Base-by-base conservation (phyloP, 495 filamentous ascomycete species). In the Articulospora tetracladia region DNA sequence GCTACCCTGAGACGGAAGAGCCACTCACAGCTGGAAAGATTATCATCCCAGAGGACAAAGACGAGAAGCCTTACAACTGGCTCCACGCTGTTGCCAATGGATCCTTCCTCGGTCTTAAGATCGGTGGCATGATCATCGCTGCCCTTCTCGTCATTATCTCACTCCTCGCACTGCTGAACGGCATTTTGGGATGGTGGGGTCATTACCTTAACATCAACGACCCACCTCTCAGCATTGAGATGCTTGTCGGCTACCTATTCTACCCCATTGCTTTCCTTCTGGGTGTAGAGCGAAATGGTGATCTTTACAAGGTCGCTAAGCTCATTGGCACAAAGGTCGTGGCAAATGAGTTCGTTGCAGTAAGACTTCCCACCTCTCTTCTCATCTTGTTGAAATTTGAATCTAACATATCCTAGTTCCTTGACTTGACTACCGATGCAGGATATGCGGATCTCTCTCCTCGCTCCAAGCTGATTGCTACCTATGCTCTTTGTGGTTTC, bases 161-260 rank as follows among this genome's bases (percentile, higher is more conserved):
- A 3, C 80, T 95, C 28, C 76, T 97, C 32, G 86, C 76, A 15
- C 81, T 97, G 3, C 72, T 83, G 53, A 86, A 97, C 65, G 91
- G 86, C 19, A 78, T 96, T 3, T 81, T 97, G 41, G 86, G 83
- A 28, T 96, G 92, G 92, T 96, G 91, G 90, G 92, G 92, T 58
- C 77, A 76, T 15, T 97, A 94, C 70, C 76, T 92, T 64, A 88
- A 87, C 72, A 87, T 94, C 68, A 75, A 81, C 61, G 71, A 87
- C 50, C 84, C 85, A 17, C 73, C 76, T 1, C 74, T 97, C 54
- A 92, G 88, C 11, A 73, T 96, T 53, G 76, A 93, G 67, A 74
- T 93, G 25, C 85, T 96, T 60, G 74, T 95, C 12, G 88, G 90
- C 22, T 96, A 96, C 71, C 66, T 94, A 66, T 88, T 90, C 72